A percentile compares a stretch with the other conserved stretches of the same genome.
These are phyloP conservation scores for Cladosporium colombiae DNA, from an alignment of 2,329 filamentous ascomycete species.

Conservation along the genomic window DNA sequence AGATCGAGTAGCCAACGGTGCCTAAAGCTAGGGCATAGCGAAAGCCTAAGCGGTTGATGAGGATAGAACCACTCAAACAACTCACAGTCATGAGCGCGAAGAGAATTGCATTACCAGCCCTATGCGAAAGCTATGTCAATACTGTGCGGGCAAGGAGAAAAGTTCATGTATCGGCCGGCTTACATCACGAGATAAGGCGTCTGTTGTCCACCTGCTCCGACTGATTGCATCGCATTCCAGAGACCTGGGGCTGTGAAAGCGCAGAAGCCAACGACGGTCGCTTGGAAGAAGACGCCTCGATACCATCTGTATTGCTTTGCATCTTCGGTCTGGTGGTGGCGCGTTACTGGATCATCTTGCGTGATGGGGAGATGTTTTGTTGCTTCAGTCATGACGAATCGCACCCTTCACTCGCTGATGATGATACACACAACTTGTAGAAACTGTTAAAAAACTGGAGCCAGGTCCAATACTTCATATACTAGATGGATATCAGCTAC, in stretches of 20 bases:
- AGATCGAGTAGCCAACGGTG: constrained; percentile 63
- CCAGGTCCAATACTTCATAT: constrained; percentile 47
- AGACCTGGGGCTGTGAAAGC: constrained; percentile 71
- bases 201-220: constrained; percentile 66
- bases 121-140: neutral
- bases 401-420: neutral
- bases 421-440: neutral
- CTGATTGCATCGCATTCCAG: constrained; percentile 65
- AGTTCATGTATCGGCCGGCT: neutral
- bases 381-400: neutral
- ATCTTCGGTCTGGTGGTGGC: too few species aligned
- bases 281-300: too few species aligned
- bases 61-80: neutral
- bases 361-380: neutral
- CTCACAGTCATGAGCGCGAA: neutral
- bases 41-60: neutral
- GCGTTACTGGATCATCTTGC: too few species aligned
- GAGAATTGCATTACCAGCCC: constrained; percentile 54
- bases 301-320: too few species aligned
- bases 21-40: constrained; percentile 22
- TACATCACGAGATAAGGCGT: constrained; percentile 60
- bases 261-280: constrained; percentile 41
- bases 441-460: too few species aligned
- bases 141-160: neutral
- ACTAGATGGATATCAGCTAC: constrained; percentile 71